Evolutionary conservation across 2,329 filamentous ascomycete species (phyloP).

Genomic region (Alternaria sp.): DNA sequence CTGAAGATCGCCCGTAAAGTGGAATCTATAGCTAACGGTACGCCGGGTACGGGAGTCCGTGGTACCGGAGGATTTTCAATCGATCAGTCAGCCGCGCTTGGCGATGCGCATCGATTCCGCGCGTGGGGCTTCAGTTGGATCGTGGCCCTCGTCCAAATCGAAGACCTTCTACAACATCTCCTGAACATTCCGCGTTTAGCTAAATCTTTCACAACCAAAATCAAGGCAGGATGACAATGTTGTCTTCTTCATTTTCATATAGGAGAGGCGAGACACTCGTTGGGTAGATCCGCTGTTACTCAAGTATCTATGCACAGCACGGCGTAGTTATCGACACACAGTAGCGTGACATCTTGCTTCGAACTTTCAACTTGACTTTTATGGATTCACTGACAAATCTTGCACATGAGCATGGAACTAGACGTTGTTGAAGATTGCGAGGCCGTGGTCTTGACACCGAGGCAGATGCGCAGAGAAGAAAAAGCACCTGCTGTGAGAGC

Average conservation of each 20-base stretch:
- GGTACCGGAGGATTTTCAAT: constrained; percentile 7
- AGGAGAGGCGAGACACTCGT: not conserved
- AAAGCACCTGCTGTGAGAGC: constrained; percentile 16
- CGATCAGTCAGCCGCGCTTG: constrained; percentile 5
- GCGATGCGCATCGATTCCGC: constrained; percentile 5
- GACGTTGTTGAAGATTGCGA: constrained; percentile 6
- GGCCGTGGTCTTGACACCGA: constrained; percentile 16
- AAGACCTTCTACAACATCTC: not conserved
- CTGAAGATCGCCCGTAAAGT: not conserved
- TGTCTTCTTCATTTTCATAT: not conserved
- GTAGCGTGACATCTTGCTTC: not conserved
- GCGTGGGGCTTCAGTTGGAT: not conserved
- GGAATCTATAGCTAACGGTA: not conserved
- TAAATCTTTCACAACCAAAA: not conserved
- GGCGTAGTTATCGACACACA: not conserved
- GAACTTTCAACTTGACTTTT: constrained; percentile 10
- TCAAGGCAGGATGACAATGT: not conserved
- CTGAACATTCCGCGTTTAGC: not conserved
- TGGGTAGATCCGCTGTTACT: not conserved
- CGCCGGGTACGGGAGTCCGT: not conserved
- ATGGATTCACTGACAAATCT: constrained; percentile 21
- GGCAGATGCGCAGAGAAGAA: constrained; percentile 19
- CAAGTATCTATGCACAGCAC: not conserved
- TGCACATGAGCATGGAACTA: constrained; percentile 13
- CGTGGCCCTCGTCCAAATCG: not conserved